Evolutionary conservation across 306 rosid genomes (phyloP), one percentile per base, ranked within the genome.

Genomic region (Calophaca sinica): DNA sequence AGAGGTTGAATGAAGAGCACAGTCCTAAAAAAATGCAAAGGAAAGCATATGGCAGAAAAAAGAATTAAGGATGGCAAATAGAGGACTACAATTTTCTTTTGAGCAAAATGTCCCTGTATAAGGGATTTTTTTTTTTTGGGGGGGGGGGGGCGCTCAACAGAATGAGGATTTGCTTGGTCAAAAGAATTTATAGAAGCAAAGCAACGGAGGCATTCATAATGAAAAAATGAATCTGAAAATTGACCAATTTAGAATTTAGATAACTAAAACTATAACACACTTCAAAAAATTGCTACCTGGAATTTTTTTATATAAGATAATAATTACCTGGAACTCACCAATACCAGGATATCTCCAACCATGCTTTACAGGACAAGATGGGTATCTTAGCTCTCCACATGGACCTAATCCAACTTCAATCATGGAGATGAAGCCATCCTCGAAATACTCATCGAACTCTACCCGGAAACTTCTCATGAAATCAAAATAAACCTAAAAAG

Each of bases 301-400:
- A 20, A 20, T 20, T 20, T 20, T 20, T 20, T 20, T 20, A 20
- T 20, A 20, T 36, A 14, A 62, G 70, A 63, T 63, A 70, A 53
- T 42, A 59, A 72, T 52, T 86, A 96, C 99, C 98, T 96, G 98
- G 85, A 96, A 96, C 86, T 92, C 99, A 81, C 99, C 98, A 78
- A 96, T 82, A 74, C 99, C 99, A 41, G 99, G 98, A 83, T 89
- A 92, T 73, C 98, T 88, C 99, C 99, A 96, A 71, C 99, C 99
- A 87, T 96, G 97, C 91, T 92, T 96, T 53, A 92, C 96, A 48
- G 99, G 93, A 87, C 68, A 85, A 70, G 97, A 92, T 81, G 99
- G 98, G 81, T 85, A 92, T 73, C 98, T 85, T 35, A 96, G 86
- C 82, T 96, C 99, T 79, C 99, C 99, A 71, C 99, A 88, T 5